Evolutionary conservation across 2,329 filamentous ascomycete species (phyloP), one percentile per base, ranked within the genome.

Genomic region (Diaporthe sp.): DNA sequence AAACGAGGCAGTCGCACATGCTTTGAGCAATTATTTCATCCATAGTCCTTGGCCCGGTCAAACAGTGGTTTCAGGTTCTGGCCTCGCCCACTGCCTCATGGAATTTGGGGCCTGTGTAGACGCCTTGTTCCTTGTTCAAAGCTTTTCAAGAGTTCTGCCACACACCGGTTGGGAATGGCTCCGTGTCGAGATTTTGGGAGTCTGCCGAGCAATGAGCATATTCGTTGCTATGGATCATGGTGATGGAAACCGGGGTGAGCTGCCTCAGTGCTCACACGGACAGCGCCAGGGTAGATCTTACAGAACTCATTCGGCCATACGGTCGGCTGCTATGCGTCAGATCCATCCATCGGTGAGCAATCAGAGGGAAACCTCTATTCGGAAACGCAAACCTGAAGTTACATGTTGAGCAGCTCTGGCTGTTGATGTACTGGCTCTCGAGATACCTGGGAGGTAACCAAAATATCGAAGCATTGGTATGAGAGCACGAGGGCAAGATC

Each of bases 401-500:
- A 20, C 55, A 13, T 37, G 31, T 37, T 37, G 55, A 37, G n/a
- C 25, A 20, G 55, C 9, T 22, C 20, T n/a, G 20, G 17, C 8
- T 58, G 15, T 20, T 34, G 20, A 22, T 31, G 55, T 22, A 37
- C 55, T 53, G 49, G n/a, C 49, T 25, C 9, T n/a, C 4, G 8
- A 25, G 10, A 28, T 28, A 28, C 28, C 28, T 28, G 28, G 28
- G 28, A 28, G 28, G 28, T 28, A 28, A 28, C n/a, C 13, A 31
- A 55, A 8, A 13, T 9, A 31, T 3, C 8, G 25, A 7, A 12
- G 25, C 6, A 15, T 25, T 31, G 53, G 39, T 37, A 1, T 2
- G 22, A 39, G 34, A 1, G 17, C 3, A 3, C 15, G 22, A 37
- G 34, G 6, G 0, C 2, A 0, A 39, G 17, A 9, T 9, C 9